Conservation (phyloP, 1,139 yeast species). For the Protomyces arabidopsidicola region DNA sequence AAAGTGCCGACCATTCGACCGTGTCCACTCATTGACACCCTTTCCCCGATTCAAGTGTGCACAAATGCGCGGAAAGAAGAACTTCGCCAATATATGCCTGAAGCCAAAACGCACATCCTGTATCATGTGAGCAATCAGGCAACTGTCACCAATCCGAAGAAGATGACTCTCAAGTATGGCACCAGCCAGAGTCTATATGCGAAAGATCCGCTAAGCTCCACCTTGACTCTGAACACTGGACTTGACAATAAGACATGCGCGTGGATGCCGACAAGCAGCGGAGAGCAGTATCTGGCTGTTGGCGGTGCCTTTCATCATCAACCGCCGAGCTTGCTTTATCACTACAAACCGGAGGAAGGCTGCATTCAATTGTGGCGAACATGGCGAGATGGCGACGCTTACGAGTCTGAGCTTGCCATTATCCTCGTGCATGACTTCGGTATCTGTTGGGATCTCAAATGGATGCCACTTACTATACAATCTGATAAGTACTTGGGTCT, state of each 20-base stretch:
- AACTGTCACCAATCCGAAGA: background rate
- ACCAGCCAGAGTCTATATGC: background rate
- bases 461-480: background rate
- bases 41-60: background rate
- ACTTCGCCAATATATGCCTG: background rate
- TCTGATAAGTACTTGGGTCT: background rate
- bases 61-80: background rate
- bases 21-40: background rate
- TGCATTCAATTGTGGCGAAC: background rate
- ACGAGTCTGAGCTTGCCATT: background rate
- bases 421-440: background rate
- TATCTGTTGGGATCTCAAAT: background rate
- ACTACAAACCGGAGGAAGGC: background rate
- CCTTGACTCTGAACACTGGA: background rate
- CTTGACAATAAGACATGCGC: background rate
- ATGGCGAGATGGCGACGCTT: background rate
- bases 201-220: background rate
- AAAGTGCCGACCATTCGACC: background rate
- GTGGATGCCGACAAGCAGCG: background rate
- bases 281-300: background rate
- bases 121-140: background rate
- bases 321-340: background rate
- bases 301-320: background rate
- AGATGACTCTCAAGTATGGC: background rate
- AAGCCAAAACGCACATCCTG: background rate